Percentiles rank a stretch among this genome's conserved stretches.
Evolutionary conservation across 805 yeast species (phyloP).

Genomic region (Tetrapisispora taiwanensis): DNA sequence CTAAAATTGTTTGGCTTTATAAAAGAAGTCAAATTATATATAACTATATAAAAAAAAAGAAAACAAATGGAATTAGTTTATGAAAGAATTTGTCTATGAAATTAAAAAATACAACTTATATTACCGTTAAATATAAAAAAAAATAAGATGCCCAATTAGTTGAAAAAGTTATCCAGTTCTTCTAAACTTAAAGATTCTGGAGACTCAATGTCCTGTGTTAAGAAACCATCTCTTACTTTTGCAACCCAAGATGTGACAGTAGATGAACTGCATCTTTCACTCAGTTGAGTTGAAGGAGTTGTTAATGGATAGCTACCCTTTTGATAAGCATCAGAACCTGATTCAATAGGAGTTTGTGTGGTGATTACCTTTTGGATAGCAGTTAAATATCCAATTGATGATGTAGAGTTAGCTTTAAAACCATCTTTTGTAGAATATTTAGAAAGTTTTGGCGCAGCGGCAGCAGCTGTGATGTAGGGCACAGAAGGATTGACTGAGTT

Average conservation of each 20-base stretch:
- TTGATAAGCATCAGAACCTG: constrained; percentile 13
- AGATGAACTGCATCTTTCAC: not conserved
- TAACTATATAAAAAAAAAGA: too few species aligned
- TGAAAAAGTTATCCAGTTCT: constrained; percentile 48
- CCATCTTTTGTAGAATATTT: constrained; percentile 32
- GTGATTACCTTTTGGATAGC: constrained; percentile 40
- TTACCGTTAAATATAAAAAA: constrained; percentile 2
- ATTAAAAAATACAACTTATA: constrained; percentile 1
- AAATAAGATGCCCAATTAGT: constrained; percentile 9
- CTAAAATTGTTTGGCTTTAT: too few species aligned
- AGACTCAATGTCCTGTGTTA: constrained; percentile 64
- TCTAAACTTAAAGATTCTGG: constrained; percentile 73
- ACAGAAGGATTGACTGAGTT: not conserved
- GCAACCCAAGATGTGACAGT: constrained; percentile 42
- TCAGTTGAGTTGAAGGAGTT: constrained; percentile 35
- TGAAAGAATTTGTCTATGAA: constrained; percentile 1
- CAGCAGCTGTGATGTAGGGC: constrained; percentile 56
- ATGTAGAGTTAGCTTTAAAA: constrained; percentile 32
- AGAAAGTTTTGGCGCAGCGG: constrained; percentile 76
- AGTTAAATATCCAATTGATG: constrained; percentile 66
- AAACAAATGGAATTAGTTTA: not conserved
- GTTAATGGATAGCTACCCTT: constrained; percentile 16
- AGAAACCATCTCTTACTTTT: constrained; percentile 66
- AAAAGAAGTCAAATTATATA: too few species aligned
- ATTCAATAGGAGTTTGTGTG: constrained; percentile 23